A percentile compares a stretch with the other conserved stretches of the same genome.
Conservation (phyloP, 1,139 yeast species). For the Candida frijolesensis region DNA sequence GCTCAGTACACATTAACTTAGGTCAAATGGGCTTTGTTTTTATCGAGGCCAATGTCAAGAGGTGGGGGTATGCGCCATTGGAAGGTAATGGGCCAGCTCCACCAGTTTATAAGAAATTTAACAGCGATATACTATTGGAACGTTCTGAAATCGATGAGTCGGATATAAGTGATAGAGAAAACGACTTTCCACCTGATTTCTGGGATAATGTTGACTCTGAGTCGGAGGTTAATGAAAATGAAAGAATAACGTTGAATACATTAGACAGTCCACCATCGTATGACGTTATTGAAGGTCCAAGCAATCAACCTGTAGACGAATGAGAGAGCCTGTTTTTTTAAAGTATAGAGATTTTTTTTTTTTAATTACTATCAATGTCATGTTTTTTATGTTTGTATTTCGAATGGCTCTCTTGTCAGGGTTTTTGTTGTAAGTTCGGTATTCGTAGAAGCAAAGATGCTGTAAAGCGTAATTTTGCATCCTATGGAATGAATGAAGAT, state of each 20-base stretch:
- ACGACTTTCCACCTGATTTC: conserved; percentile 60
- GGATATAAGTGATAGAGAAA: conserved; percentile 47
- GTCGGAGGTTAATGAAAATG: conserved; percentile 21
- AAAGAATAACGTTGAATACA: conserved; percentile 46
- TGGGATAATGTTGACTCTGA: conserved; percentile 35
- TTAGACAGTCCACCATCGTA: conserved; percentile 22
- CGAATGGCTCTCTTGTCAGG: not conserved
- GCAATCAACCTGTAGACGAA: conserved; percentile 2
- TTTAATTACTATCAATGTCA: not conserved
- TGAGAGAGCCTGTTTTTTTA: not conserved
- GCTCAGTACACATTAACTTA: conserved; percentile 56
- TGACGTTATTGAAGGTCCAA: conserved; percentile 7
- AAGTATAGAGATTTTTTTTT: not conserved
- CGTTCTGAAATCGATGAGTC: conserved; percentile 55
- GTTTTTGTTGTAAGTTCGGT: no score
- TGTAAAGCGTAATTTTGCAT: no score
- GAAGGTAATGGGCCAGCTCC: conserved; percentile 67
- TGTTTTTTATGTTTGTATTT: not conserved
- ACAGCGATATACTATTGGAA: conserved; percentile 55
- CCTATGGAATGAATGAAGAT: no score
- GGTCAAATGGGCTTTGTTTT: conserved; percentile 63
- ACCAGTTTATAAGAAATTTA: conserved; percentile 58
- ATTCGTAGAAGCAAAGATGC: no score
- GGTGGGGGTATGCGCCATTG: conserved; percentile 66
- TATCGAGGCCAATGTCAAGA: conserved; percentile 61